Base-by-base conservation (phyloP, 139 green algal genomes). In the Parachlorella kessleri region DNA sequence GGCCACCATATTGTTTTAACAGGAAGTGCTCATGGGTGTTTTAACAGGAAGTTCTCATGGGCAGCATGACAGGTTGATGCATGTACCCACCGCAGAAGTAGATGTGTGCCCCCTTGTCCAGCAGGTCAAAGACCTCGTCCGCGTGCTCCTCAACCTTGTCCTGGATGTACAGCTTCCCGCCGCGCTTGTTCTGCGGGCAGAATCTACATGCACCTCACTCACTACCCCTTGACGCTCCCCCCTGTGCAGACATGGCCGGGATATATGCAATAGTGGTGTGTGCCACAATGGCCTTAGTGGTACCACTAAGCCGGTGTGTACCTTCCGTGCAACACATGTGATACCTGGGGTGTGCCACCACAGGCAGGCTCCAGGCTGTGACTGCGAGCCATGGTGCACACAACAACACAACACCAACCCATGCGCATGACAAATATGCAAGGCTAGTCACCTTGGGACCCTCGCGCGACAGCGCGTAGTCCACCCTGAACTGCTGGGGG, bases 101-200 rank as follows among this genome's bases (percentile, higher is more conserved):
- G 3, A 99, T 99, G 93, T 98, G 93, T 8, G 89, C 97, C 54
- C 97, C 97, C 71, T 95, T 92, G 79, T 96, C 90, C 80, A 99
- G 90, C 71, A 99, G 91, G 76, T 95, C 91, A 79, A 99, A 99
- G 39, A 99, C 83, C 91, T 99, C 92, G 76, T 99, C 95, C 53
- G 90, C 84, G 76, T 99, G 98, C 90, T 99, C 96, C 94, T 99
- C 96, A 30, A 90, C 86, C 90, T 96, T 94, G 91, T 98, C 93
- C 90, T 98, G 93, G 72, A 94, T 93, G 86, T 91, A 93, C 90
- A 94, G 92, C 92, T 98, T 97, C 84, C 95, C 94, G 67, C 95
- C 95, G 28, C 86, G 82, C 82, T 90, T 91, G 92, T 98, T 98
- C 48, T n/a, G n/a, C n/a, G n/a, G n/a, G n/a, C n/a, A n/a, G n/a